Evolutionary conservation across 768 basidiomycete genomes (phyloP), one percentile per base, ranked within the genome.

Genomic region (Mrakia frigida): DNA sequence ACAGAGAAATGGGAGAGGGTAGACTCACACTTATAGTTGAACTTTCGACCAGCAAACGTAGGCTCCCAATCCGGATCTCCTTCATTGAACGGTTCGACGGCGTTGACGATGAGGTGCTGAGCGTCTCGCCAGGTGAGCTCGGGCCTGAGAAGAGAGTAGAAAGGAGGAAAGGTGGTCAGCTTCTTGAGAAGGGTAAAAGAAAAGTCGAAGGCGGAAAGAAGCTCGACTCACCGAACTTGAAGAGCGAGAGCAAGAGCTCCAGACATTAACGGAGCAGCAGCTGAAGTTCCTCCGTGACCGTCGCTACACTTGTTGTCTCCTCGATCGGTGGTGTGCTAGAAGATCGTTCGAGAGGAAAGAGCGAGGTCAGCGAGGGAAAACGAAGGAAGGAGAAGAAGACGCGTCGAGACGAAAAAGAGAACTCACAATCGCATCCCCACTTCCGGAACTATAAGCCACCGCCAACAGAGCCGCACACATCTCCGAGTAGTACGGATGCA

Each of bases 381-480:
- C n/a, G 33, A 6, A 31, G 18, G 50, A 23, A 21, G 63, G 13
- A n/a, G 50, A 23, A 21, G 63, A 23, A 6, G 65, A 23, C 31
- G 33, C 28, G n/a, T 68, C 35, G 33, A 37, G 28, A 37, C 41
- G n/a, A 59, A 39, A 28, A 14, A 21, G 74, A 33, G 28, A 37
- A 87, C 93, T 80, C 77, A 98, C 95, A 77, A 99, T 99, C 79
- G 91, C 90, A 81, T 93, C 90, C 11, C 95, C 94, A 79, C 91
- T 90, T 11, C 97, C 97, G 11, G 96, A 98, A 77, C 93, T 94
- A 78, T 95, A 97, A 0, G 96, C 92, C 9, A 96, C 96, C 73
- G 98, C 86, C 89, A 99, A 90, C 83, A 98, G 98, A 2, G 97
- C 97, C 9, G 96, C 90, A 81, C 97, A 99, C n/a, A 93, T 85